phyloP scores from a whole-genome alignment of 306 rosid genomes.

The Malus sylvestris region DNA sequence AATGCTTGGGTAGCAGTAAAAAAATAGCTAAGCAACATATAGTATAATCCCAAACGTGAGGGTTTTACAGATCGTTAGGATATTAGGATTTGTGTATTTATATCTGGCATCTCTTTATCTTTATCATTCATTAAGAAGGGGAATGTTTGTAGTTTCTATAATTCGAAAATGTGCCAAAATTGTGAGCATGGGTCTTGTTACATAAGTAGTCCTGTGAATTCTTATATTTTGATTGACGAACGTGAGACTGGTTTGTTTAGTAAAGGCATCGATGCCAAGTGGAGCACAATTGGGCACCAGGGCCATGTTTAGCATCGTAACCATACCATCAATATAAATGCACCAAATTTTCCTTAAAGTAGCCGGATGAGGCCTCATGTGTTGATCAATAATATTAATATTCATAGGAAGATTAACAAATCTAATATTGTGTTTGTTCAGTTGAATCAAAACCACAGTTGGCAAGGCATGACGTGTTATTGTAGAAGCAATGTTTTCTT shows the following conservation, averaged over 20 bases:
- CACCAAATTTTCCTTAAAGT: background rate
- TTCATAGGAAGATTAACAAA: background rate
- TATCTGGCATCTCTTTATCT: background rate
- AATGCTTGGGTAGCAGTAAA: background rate
- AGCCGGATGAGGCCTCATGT: background rate
- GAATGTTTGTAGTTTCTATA: background rate
- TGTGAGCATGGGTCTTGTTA: background rate
- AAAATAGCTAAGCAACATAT: background rate
- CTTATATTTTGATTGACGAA: background rate
- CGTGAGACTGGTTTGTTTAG: background rate
- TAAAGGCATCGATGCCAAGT: background rate
- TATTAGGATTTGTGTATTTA: background rate
- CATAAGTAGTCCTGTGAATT: background rate
- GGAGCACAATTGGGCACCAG: background rate
- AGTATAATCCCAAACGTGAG: background rate
- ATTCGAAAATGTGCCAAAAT: background rate
- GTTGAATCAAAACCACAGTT: background rate
- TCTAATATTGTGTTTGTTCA: background rate
- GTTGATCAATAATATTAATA: background rate
- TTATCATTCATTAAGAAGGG: background rate
- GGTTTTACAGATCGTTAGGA: background rate
- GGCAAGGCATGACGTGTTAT: background rate
- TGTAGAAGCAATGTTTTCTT: background rate
- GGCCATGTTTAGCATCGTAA: background rate
- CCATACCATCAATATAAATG: background rate